These are phyloP conservation scores for Fragaria ananassa DNA, from an alignment of 306 rosid genomes.

Conservation along the genomic window DNA sequence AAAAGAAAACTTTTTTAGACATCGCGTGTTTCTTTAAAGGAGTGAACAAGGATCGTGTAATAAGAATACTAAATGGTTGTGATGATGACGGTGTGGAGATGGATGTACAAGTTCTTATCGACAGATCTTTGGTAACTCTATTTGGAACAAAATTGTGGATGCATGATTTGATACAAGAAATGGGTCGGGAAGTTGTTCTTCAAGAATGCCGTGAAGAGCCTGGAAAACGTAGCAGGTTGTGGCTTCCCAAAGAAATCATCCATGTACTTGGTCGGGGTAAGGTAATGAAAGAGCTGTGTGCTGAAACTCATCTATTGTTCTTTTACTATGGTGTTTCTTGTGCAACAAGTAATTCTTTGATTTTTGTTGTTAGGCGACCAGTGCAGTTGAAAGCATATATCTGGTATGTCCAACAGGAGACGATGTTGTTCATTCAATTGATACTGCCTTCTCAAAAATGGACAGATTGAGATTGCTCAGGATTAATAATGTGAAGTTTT, in stretches of 20 bases:
- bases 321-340: neutral
- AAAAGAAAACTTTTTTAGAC: constrained; percentile 12
- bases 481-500: neutral
- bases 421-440: neutral
- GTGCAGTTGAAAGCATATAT: neutral
- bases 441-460: neutral
- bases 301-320: neutral
- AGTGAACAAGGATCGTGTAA: neutral
- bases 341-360: neutral
- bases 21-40: constrained; percentile 17
- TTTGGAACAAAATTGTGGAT: constrained; percentile 12
- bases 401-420: neutral
- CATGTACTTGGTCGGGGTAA: neutral
- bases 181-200: neutral
- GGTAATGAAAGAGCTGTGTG: neutral
- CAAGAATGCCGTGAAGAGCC: neutral
- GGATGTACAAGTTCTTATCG: constrained; percentile 7
- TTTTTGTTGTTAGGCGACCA: neutral
- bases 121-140: constrained; percentile 8
- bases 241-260: neutral
- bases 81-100: no score
- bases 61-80: constrained; percentile 2
- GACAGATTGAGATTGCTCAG: neutral
- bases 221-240: constrained; percentile 8
- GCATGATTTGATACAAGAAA: constrained; percentile 12